A percentile compares a stretch with the other conserved stretches of the same genome.
Conservation (phyloP, 1,139 yeast species). For the Yamadazyma spencermartinsiae region DNA sequence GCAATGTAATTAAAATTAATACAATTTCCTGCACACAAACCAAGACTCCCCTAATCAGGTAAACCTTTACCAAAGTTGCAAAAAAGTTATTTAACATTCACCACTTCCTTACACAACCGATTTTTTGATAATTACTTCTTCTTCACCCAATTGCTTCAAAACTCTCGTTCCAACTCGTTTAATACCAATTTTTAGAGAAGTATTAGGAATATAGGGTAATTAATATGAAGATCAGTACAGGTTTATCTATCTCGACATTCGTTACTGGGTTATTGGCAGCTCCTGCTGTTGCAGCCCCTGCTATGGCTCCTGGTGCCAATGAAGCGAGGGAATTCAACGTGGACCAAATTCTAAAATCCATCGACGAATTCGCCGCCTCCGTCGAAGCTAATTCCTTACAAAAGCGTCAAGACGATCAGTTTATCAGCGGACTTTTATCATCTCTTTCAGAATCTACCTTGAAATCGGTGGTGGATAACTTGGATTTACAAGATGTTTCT, state of each 20-base stretch:
- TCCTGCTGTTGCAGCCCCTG: conserved; percentile 14
- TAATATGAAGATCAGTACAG: conserved; percentile 14
- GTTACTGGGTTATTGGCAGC: conserved; percentile 18
- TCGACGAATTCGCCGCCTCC: conserved; percentile 13
- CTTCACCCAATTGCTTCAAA: neutral
- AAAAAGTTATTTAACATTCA: neutral
- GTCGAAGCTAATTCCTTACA: conserved; percentile 5
- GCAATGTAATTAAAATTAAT: conserved; percentile 2
- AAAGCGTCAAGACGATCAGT: conserved; percentile 12
- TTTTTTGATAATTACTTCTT: neutral
- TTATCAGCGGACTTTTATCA: conserved; percentile 11
- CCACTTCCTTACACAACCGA: neutral
- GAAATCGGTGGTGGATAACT: conserved; percentile 11
- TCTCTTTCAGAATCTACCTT: conserved; percentile 13
- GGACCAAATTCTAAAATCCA: conserved; percentile 12
- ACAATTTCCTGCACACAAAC: neutral
- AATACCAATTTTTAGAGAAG: no score
- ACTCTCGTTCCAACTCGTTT: conserved; percentile 1
- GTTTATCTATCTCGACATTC: conserved; percentile 16
- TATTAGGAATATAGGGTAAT: neutral
- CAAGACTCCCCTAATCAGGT: neutral
- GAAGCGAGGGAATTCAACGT: conserved; percentile 9
- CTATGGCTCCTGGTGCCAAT: conserved; percentile 1
- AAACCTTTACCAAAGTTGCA: neutral
- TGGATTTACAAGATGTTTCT: conserved; percentile 12